phyloP scores from a whole-genome alignment of 768 basidiomycete species.

The Phaffia australis region DNA sequence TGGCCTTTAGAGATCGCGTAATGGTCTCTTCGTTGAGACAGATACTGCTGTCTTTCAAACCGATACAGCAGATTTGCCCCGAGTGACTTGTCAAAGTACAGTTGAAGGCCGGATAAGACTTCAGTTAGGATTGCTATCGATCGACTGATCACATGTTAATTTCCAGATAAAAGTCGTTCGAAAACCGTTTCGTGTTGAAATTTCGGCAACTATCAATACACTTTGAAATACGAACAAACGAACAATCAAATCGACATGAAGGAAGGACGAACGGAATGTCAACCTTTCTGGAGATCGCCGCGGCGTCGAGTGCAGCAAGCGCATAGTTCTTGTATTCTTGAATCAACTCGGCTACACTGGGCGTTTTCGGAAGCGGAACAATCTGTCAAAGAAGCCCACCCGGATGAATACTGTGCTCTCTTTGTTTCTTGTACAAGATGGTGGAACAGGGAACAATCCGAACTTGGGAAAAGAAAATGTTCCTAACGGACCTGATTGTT shows the following conservation, averaged over 20 bases:
- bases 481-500: constrained; percentile 59
- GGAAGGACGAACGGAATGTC: constrained; percentile 30
- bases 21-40: constrained; percentile 59
- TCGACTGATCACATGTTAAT: constrained; percentile 42
- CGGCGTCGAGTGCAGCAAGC: constrained; percentile 6
- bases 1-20: constrained; percentile 54
- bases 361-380: constrained; percentile 67
- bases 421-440: not conserved
- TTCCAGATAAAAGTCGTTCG: not conserved
- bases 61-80: constrained; percentile 82
- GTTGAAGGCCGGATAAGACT: constrained; percentile 68
- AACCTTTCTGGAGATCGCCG: constrained; percentile 31
- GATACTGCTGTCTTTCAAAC: constrained; percentile 89
- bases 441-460: not conserved
- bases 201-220: not conserved
- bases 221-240: constrained; percentile 6
- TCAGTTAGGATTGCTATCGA: constrained; percentile 62
- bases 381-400: constrained; percentile 47
- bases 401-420: not conserved
- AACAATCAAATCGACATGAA: not conserved
- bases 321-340: constrained; percentile 64
- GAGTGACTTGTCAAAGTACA: constrained; percentile 84
- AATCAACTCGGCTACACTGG: constrained; percentile 65
- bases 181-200: constrained; percentile 3
- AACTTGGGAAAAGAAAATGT: not conserved